Percentiles rank a stretch among this genome's conserved stretches.
Conservation (phyloP, 164 flowering plant genomes). For the Piper longum region DNA sequence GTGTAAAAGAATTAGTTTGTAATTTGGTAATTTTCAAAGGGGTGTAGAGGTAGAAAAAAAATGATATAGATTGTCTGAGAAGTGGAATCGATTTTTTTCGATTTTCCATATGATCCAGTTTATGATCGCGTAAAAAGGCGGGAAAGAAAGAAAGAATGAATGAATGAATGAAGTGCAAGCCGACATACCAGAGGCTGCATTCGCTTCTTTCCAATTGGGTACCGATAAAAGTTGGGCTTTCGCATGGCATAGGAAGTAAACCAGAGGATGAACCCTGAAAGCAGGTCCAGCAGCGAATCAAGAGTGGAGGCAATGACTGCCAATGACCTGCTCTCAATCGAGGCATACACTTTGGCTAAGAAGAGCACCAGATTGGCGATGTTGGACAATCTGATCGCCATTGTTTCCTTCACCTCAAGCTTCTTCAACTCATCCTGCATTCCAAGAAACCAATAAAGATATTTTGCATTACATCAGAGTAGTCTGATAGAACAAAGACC, state of each 20-base stretch:
- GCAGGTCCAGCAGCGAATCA: slow-evolving; percentile 69
- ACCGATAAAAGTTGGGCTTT: slow-evolving; percentile 52
- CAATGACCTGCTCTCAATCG: slow-evolving; percentile 61
- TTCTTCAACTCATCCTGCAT: slow-evolving; percentile 55
- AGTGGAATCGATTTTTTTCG: not conserved
- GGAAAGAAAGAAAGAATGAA: not conserved
- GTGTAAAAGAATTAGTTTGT: not conserved
- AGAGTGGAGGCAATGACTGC: slow-evolving; percentile 85
- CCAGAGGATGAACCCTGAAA: slow-evolving; percentile 84
- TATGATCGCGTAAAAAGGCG: not conserved
- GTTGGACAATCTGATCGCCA: slow-evolving; percentile 50
- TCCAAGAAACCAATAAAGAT: not conserved
- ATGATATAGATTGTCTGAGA: not conserved
- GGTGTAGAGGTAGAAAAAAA: not conserved
- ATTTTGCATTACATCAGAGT: not conserved
- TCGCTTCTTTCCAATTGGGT: slow-evolving; percentile 69
- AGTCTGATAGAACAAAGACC: too few species aligned
- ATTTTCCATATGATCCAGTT: not conserved
- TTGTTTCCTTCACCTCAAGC: slow-evolving; percentile 48
- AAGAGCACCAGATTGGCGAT: slow-evolving; percentile 55
- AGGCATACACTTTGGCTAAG: slow-evolving; percentile 64
- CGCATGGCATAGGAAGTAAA: slow-evolving; percentile 73
- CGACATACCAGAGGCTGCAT: slow-evolving; percentile 83
- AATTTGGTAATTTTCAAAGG: not conserved
- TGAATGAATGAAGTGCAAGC: not conserved